Evolutionary conservation across 306 rosid genomes (phyloP), one percentile per base, ranked within the genome.

Genomic region (Chamaecrista fasciculata): DNA sequence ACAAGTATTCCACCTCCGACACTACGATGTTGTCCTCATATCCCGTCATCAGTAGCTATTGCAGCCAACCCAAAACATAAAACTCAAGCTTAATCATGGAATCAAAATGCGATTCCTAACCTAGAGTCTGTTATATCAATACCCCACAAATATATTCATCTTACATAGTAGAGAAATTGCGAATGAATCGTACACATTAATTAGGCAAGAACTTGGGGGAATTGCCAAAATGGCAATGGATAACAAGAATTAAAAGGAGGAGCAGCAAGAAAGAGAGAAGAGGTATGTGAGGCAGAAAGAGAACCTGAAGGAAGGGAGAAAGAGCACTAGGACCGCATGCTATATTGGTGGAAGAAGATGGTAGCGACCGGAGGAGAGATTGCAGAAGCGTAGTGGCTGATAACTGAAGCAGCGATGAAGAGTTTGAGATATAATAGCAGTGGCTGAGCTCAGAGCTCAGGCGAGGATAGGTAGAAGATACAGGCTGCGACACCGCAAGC

Each of bases 1-100:
- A 42, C 46, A 55, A 55, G 36, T 55, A n/a, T 7, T 28, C 49
- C 6, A 39, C 68, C 67, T 23, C 21, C 18, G 12, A 60, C 20
- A 21, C 12, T 33, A 33, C 18, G 26, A 9, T 59, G 23, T 26
- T 59, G 10, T 15, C 62, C 40, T 56, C 11, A 15, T 29, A 46
- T 20, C 46, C 28, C 49, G 50, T 36, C 33, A 62, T 26, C 37
- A 72, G 44, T 49, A 11, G 42, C 50, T 24, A 37, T 26, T 36
- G 52, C 37, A 37, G 69, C n/a, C n/a, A n/a, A n/a, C n/a, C 46
- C 36, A 52, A 66, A 57, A 15, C 50, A 64, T 20, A 21, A 34
- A 34, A 34, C 14, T 49, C 31, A 14, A 31, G 60, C 28, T 66
- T 49, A 49, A 21, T 31, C 20, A 51, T 18, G 66, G 29, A 50